Evolutionary conservation across 768 basidiomycete genomes (phyloP).

Genomic region (Epithele typhae): DNA sequence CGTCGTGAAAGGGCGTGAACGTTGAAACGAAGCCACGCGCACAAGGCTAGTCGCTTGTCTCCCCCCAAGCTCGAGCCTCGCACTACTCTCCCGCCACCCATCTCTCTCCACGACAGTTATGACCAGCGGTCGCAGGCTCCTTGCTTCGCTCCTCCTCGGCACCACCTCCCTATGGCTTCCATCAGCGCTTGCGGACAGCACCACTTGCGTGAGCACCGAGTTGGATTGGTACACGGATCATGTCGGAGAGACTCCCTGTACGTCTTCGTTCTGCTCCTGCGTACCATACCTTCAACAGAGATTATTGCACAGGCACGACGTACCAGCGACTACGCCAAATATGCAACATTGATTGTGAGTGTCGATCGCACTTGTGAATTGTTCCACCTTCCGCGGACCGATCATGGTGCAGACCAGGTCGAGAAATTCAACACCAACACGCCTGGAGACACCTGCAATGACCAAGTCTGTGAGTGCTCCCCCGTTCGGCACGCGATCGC

Average conservation of each 20-base stretch:
- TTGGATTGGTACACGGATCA: constrained; percentile 15
- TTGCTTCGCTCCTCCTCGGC: too few relatives aligned
- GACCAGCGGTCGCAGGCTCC: too few relatives aligned
- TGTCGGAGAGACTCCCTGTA: constrained; percentile 16
- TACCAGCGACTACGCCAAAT: constrained; percentile 16
- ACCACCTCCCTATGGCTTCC: background rate
- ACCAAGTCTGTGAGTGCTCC: constrained; percentile 12
- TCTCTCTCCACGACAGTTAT: too few relatives aligned
- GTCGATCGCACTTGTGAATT: background rate
- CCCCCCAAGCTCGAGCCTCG: too few relatives aligned
- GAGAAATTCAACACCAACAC: constrained; percentile 4
- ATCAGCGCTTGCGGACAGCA: too few relatives aligned
- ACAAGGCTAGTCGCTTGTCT: too few relatives aligned
- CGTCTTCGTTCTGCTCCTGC: background rate
- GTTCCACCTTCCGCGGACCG: too few relatives aligned
- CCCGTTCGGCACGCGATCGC: background rate
- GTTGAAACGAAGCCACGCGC: too few relatives aligned
- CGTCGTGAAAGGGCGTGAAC: too few relatives aligned
- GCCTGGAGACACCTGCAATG: constrained; percentile 16
- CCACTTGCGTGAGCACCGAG: constrained; percentile 4
- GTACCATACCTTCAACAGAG: too few relatives aligned
- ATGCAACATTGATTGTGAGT: constrained; percentile 17
- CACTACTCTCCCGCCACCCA: too few relatives aligned
- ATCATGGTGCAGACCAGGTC: constrained; percentile 1
- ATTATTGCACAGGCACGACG: constrained; percentile 7